phyloP scores from a whole-genome alignment of 2,329 filamentous ascomycete species.

The Aspergillus aculeatinus region DNA sequence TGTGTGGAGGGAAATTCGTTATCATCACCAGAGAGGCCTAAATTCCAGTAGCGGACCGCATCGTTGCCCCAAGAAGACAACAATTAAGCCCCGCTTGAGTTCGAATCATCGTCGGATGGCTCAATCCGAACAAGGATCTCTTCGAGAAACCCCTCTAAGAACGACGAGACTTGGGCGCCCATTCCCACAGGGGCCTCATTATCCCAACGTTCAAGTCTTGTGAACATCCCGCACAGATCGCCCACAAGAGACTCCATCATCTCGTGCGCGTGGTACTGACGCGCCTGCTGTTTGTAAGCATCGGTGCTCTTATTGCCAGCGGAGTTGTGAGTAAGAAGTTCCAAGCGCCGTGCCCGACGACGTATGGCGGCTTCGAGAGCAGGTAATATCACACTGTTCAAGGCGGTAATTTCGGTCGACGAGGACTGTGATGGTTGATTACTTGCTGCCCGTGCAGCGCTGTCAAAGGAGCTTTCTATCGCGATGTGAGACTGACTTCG shows the following conservation, averaged over 20 bases:
- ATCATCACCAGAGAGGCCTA: background rate
- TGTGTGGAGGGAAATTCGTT: background rate
- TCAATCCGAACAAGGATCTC: slow-evolving; percentile 92
- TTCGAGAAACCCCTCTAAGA: slow-evolving; percentile 88
- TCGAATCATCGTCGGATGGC: slow-evolving; percentile 53
- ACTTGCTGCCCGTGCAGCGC: slow-evolving; percentile 9
- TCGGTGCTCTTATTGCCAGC: slow-evolving; percentile 55
- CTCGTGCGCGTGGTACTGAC: slow-evolving; percentile 76
- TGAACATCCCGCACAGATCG: slow-evolving; percentile 79
- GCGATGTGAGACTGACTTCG: slow-evolving; percentile 12
- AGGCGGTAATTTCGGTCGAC: slow-evolving; percentile 71
- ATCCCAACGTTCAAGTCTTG: slow-evolving; percentile 87
- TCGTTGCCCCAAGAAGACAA: background rate
- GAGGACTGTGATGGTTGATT: slow-evolving; percentile 19
- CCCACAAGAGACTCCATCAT: slow-evolving; percentile 76
- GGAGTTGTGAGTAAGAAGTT: slow-evolving; percentile 39
- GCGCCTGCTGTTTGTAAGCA: slow-evolving; percentile 52
- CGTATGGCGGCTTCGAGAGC: slow-evolving; percentile 88
- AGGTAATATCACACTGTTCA: slow-evolving; percentile 88
- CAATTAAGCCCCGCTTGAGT: background rate
- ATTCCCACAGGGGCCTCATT: slow-evolving; percentile 85
- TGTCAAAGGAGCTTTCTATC: slow-evolving; percentile 2
- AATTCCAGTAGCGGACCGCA: background rate
- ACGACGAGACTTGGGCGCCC: slow-evolving; percentile 84
- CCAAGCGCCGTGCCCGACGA: slow-evolving; percentile 64